Conservation (phyloP, 805 yeast species). For the Starmerella floricola region DNA sequence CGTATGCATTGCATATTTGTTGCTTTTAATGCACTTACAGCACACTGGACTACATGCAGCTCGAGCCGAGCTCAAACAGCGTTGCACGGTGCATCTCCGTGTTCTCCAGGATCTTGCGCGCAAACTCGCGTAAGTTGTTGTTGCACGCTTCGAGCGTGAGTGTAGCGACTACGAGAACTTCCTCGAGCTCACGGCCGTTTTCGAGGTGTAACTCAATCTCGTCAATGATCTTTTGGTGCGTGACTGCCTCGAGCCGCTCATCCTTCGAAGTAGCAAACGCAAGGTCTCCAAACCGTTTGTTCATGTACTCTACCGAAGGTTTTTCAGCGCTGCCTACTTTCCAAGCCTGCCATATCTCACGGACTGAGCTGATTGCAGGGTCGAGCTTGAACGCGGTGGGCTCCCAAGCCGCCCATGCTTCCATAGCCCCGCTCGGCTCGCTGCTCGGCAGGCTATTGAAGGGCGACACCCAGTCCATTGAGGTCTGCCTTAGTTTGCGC, state of each 20-base stretch:
- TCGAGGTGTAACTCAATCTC: slow-evolving; percentile 14
- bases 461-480: no score
- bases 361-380: background rate
- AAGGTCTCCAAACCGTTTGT: slow-evolving; percentile 3
- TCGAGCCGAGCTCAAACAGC: slow-evolving; percentile 3
- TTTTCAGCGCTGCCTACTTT: slow-evolving; percentile 1
- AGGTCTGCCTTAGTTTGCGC: no score
- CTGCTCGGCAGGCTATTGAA: no score
- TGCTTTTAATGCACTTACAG: no score
- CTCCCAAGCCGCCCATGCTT: no score
- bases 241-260: background rate
- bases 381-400: background rate
- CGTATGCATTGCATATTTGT: no score
- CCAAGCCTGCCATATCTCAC: slow-evolving; percentile 8
- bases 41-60: no score
- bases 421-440: no score
- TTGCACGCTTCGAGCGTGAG: slow-evolving; percentile 1
- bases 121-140: slow-evolving; percentile 2
- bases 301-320: slow-evolving; percentile 10
- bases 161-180: slow-evolving; percentile 8
- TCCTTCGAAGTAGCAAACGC: background rate
- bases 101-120: slow-evolving; percentile 2
- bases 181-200: slow-evolving; percentile 12
- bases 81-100: slow-evolving; percentile 2
- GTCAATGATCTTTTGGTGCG: slow-evolving; percentile 4